Percentiles rank a stretch among this genome's conserved stretches.
phyloP scores from a whole-genome alignment of 2,329 filamentous ascomycete species.

The Davidsoniella virescens region DNA sequence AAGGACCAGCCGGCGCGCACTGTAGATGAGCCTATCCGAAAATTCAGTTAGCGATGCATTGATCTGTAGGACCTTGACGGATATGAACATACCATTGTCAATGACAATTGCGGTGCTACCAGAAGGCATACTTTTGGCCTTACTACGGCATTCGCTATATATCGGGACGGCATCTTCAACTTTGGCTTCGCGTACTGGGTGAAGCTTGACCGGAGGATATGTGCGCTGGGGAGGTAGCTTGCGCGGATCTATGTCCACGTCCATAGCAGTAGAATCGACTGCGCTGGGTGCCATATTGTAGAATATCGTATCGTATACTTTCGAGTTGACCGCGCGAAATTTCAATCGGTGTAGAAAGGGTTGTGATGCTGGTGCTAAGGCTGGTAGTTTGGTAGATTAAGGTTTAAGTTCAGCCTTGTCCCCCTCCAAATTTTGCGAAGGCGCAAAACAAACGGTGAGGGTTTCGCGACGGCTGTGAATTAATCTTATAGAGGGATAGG shows the following conservation, averaged over 20 bases:
- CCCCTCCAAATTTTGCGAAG: slow-evolving; percentile 8
- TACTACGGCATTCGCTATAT: slow-evolving; percentile 51
- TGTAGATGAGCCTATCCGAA: slow-evolving; percentile 55
- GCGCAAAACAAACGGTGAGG: slow-evolving; percentile 5
- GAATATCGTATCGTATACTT: slow-evolving; percentile 11
- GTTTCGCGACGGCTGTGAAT: background rate
- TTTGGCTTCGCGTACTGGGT: slow-evolving; percentile 43
- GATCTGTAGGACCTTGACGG: background rate
- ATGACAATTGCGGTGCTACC: slow-evolving; percentile 73
- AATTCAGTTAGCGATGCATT: slow-evolving; percentile 14
- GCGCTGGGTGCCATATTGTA: slow-evolving; percentile 36
- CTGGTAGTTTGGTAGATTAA: background rate
- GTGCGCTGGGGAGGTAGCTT: slow-evolving; percentile 26
- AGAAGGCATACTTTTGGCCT: slow-evolving; percentile 40
- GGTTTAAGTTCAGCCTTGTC: slow-evolving; percentile 11
- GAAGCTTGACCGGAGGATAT: slow-evolving; percentile 39
- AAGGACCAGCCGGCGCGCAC: slow-evolving; percentile 95
- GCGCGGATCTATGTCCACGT: slow-evolving; percentile 24
- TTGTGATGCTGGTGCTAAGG: background rate
- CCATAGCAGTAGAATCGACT: slow-evolving; percentile 22
- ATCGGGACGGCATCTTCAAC: slow-evolving; percentile 40
- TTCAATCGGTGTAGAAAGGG: background rate
- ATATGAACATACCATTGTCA: slow-evolving; percentile 61
- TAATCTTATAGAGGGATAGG: no score
- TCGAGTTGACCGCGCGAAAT: background rate